Conservation (phyloP, 805 yeast genomes). For the Kluyveromyces dobzhanskii region DNA sequence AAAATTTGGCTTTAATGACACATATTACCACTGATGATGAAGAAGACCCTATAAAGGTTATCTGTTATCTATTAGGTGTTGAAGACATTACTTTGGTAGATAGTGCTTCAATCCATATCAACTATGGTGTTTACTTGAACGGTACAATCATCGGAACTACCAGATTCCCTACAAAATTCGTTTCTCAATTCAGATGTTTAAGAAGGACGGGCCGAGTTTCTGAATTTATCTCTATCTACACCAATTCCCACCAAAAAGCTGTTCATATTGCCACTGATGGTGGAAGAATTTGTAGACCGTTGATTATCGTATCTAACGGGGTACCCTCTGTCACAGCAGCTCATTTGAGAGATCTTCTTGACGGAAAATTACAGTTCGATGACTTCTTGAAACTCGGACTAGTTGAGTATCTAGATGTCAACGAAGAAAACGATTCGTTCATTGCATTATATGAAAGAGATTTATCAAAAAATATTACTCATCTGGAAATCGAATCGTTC, state of each 20-base stretch:
- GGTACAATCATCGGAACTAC: slow-evolving; percentile 94
- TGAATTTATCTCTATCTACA: slow-evolving; percentile 84
- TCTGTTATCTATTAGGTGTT: slow-evolving; percentile 80
- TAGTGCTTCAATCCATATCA: slow-evolving; percentile 72
- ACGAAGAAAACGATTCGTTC: slow-evolving; percentile 90
- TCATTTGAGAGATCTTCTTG: slow-evolving; percentile 55
- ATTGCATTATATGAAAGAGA: slow-evolving; percentile 86
- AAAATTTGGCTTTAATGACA: slow-evolving; percentile 94
- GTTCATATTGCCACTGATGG: slow-evolving; percentile 99
- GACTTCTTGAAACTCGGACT: slow-evolving; percentile 79
- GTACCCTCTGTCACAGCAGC: slow-evolving; percentile 59
- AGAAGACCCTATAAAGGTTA: slow-evolving; percentile 72
- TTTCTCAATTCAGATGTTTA: slow-evolving; percentile 63
- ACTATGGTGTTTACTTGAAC: slow-evolving; percentile 79
- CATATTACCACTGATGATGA: slow-evolving; percentile 98
- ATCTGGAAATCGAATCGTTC: slow-evolving; percentile 92
- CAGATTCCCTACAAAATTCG: slow-evolving; percentile 77
- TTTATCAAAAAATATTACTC: slow-evolving; percentile 52
- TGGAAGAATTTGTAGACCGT: slow-evolving; percentile 95
- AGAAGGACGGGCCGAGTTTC: slow-evolving; percentile 82
- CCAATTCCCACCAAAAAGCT: slow-evolving; percentile 82
- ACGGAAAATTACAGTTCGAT: slow-evolving; percentile 79
- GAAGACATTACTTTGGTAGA: slow-evolving; percentile 78
- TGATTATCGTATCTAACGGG: slow-evolving; percentile 77
- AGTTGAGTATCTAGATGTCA: slow-evolving; percentile 93